phyloP scores from a whole-genome alignment of 805 yeast genomes.

The Lipomyces starkeyi region DNA sequence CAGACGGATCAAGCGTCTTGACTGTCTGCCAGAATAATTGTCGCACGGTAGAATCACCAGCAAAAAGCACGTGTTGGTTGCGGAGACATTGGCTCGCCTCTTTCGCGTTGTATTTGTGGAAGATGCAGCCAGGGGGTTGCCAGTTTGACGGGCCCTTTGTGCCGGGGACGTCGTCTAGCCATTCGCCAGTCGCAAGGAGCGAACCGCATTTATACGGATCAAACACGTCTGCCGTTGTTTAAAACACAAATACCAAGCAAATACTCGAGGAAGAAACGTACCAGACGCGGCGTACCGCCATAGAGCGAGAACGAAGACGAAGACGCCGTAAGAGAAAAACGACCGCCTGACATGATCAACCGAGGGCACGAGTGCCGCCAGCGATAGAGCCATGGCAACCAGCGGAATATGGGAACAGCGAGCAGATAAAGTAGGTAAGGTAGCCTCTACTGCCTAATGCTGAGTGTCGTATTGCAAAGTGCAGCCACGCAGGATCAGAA shows the following conservation, averaged over 20 bases:
- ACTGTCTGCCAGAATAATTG: slow-evolving; percentile 40
- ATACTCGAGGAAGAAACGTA: slow-evolving; percentile 9
- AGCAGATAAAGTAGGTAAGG: neutral
- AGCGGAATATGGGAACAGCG: neutral
- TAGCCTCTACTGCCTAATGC: neutral
- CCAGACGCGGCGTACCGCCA: slow-evolving; percentile 32
- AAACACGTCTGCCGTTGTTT: slow-evolving; percentile 19
- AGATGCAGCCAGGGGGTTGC: slow-evolving; percentile 40
- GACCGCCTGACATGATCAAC: slow-evolving; percentile 24
- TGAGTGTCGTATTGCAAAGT: neutral
- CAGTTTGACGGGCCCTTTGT: slow-evolving; percentile 34
- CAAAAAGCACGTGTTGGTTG: slow-evolving; percentile 35
- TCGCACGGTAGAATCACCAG: slow-evolving; percentile 42
- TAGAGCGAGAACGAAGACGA: slow-evolving; percentile 30
- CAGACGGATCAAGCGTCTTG: slow-evolving; percentile 35
- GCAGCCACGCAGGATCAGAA: neutral
- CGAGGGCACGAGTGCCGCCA: slow-evolving; percentile 9
- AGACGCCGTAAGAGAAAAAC: slow-evolving; percentile 22
- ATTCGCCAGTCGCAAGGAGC: slow-evolving; percentile 28
- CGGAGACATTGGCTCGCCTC: slow-evolving; percentile 34
- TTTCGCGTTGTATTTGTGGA: slow-evolving; percentile 31
- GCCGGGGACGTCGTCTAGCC: slow-evolving; percentile 21
- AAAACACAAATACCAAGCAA: neutral
- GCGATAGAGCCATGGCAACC: slow-evolving; percentile 11
- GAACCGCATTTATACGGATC: slow-evolving; percentile 36